Evolutionary conservation across 331 rosid species (phyloP).

Genomic region (Quercus phellos): DNA sequence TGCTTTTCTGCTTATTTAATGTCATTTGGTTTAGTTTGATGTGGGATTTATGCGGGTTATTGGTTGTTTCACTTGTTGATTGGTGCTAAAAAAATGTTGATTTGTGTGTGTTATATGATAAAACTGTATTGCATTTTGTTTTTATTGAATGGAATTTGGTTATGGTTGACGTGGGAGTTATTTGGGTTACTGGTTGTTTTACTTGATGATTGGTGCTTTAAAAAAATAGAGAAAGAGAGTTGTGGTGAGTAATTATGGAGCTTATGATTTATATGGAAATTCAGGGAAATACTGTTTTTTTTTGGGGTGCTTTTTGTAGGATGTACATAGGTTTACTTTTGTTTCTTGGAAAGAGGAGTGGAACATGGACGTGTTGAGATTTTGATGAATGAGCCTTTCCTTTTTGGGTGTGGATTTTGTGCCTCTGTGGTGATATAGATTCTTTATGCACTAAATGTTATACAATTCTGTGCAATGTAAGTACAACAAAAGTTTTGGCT

Average conservation of each 20-base stretch:
- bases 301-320: not conserved
- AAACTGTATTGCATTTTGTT: too few relatives aligned
- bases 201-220: not conserved
- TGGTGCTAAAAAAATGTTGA: too few relatives aligned
- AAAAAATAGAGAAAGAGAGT: not conserved
- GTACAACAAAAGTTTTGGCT: not conserved
- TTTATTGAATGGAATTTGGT: not conserved
- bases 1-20: too few relatives aligned
- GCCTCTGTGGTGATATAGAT: not conserved
- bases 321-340: not conserved
- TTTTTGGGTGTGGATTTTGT: not conserved
- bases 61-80: too few relatives aligned
- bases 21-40: too few relatives aligned
- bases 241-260: not conserved
- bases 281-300: not conserved
- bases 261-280: not conserved
- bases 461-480: not conserved
- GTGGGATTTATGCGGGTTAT: too few relatives aligned
- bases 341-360: not conserved
- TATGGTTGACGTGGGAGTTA: not conserved
- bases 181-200: not conserved
- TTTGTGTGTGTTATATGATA: not conserved
- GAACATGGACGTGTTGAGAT: not conserved
- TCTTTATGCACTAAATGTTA: not conserved
- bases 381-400: not conserved